Base-by-base conservation (phyloP, 2,329 filamentous ascomycete genomes). In the Emergomyces pasteurianus region DNA sequence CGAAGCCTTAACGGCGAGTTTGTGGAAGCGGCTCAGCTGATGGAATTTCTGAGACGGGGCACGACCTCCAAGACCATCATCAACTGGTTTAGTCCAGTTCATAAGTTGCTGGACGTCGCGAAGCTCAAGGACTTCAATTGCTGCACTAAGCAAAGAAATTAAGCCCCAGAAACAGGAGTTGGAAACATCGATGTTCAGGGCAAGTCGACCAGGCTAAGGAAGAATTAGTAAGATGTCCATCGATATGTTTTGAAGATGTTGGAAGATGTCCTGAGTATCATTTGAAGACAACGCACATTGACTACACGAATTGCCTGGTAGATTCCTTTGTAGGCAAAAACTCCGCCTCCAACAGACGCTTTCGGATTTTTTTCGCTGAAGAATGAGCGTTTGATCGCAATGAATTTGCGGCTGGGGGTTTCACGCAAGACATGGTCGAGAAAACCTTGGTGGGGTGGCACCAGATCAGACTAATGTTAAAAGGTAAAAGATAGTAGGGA, bases 351-450 rank as follows among this genome's bases (percentile, higher is more conserved):
- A n/a, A 96, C 80, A 3, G 79, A 74, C 7, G 71, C 71, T 0
- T 77, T 74, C 26, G 79, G 70, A 1, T 81, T 80, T 0, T 77
- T 66, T 1, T 77, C 75, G 46, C 84, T 77, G 74, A 95, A 97
- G 70, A 96, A 95, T 8, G 86, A 90, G 14, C 92, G 85, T 73
- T 90, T 92, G 73, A 96, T 88, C 0, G 84, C 75, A 0, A 86
- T 79, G 67, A 90, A 84, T 1, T 79, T 75, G 67, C 84, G 76
- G 0, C 86, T 86, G 0, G 94, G 90, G n/a, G 77, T 80, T 72
- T 95, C 85, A 4, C 94, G 89, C 60, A 99, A 79, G 8, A 92
- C 78, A 70, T 99, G 94, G 65, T 99, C 94, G 4, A 96, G 78
- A 69, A 96, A 96, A 71, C 88, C 81, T 83, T 55, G 40, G 43